These are phyloP conservation scores for Auxenochlorella pyrenoidosa DNA, from an alignment of 139 green algal genomes.

Conservation along the genomic window DNA sequence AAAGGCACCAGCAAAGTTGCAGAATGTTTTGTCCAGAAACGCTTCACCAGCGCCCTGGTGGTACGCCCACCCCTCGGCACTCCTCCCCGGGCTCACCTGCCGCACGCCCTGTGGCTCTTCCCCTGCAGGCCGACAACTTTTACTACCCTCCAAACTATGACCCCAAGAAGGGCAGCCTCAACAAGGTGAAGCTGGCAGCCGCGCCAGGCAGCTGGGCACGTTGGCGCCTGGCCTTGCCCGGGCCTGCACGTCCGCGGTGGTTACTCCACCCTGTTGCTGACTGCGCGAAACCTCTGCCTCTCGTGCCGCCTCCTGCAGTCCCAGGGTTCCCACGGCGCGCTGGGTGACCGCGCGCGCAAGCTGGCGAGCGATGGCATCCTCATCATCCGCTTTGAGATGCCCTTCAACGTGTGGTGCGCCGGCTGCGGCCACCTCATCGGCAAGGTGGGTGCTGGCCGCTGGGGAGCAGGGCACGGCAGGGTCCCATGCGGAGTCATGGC, in stretches of 20 bases:
- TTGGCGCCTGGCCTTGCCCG: no score
- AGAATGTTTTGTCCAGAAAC: no score
- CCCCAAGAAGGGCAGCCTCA: conserved; percentile 80
- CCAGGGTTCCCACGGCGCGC: conserved; percentile 77
- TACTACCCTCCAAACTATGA: conserved; percentile 92
- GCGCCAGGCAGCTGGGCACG: no score
- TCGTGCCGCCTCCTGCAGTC: conserved; percentile 6
- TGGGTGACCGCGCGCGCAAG: conserved; percentile 89
- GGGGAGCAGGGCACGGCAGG: no score
- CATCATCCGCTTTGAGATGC: conserved; percentile 97
- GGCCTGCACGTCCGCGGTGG: no score
- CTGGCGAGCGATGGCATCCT: conserved; percentile 90
- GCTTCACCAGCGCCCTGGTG: no score
- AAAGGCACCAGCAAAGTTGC: no score
- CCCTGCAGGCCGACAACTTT: conserved; percentile 87
- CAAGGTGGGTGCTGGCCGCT: conserved; percentile 56
- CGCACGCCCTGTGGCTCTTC: not conserved
- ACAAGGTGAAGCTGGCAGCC: conserved; percentile 62
- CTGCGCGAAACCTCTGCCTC: no score
- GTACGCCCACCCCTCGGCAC: no score
- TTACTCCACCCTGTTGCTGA: no score
- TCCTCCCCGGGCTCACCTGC: not conserved
- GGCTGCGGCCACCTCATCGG: conserved; percentile 92
- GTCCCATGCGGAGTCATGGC: no score
- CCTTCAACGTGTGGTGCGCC: conserved; percentile 95